Conservation (phyloP, 805 yeast species). For the Diddensiella caesifluorescens region DNA sequence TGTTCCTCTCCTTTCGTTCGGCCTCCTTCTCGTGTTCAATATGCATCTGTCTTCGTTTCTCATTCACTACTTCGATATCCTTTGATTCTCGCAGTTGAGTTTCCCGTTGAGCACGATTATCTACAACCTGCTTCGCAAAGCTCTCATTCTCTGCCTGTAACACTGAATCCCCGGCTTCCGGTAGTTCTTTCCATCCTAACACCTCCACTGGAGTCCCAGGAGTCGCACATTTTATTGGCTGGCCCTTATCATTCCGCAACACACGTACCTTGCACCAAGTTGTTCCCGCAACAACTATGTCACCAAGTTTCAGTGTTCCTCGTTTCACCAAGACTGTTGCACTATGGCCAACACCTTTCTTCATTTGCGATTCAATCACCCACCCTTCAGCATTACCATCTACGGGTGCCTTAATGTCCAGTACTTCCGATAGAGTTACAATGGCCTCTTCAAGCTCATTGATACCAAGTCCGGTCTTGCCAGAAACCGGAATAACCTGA, state of each 20-base stretch:
- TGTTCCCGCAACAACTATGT: constrained; percentile 76
- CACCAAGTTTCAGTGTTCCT: constrained; percentile 69
- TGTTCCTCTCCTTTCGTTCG: constrained; percentile 50
- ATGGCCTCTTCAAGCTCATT: constrained; percentile 86
- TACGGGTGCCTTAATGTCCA: constrained; percentile 62
- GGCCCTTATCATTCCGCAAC: constrained; percentile 70
- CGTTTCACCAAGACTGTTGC: constrained; percentile 81
- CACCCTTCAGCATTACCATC: constrained; percentile 66
- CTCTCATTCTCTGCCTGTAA: constrained; percentile 71
- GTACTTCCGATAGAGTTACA: constrained; percentile 74
- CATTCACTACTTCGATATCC: constrained; percentile 67
- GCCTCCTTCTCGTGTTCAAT: constrained; percentile 49
- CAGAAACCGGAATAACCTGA: constrained; percentile 82
- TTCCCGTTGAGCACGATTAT: constrained; percentile 53
- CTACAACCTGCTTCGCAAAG: constrained; percentile 67
- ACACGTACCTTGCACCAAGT: constrained; percentile 81
- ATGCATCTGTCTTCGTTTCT: constrained; percentile 47
- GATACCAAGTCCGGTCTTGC: constrained; percentile 85
- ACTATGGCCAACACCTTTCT: constrained; percentile 75
- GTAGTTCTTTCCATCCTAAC: constrained; percentile 91
- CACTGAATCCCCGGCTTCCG: constrained; percentile 84
- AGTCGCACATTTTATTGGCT: constrained; percentile 55
- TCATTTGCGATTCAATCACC: constrained; percentile 79
- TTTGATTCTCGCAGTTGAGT: constrained; percentile 51
- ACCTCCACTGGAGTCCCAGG: constrained; percentile 91